Evolutionary conservation across 441 rosid species (phyloP).

Genomic region (Adansonia gregorii): DNA sequence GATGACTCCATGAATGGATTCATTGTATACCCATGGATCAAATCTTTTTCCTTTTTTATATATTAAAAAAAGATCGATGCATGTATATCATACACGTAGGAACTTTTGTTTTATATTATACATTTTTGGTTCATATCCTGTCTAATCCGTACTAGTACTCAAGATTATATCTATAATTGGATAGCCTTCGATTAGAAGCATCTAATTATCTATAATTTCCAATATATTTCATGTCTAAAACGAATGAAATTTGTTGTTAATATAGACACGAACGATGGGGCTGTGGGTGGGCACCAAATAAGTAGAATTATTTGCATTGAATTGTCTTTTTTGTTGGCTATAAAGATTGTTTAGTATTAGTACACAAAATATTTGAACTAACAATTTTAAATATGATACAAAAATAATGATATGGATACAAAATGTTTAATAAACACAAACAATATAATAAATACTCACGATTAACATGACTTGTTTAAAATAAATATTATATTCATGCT

Average conservation of each 20-base stretch:
- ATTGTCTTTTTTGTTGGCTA: background rate
- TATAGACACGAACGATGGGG: background rate
- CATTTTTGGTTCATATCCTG: constrained; percentile 16
- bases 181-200: background rate
- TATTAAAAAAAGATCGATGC: background rate
- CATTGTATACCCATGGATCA: background rate
- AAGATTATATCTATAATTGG: background rate
- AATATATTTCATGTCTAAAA: background rate
- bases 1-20: constrained; percentile 37
- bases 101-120: constrained; percentile 25
- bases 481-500: too few species aligned
- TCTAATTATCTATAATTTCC: background rate
- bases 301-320: background rate
- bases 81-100: background rate
- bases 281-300: background rate
- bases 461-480: too few species aligned
- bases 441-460: background rate
- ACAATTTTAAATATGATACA: background rate
- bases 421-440: too few species aligned
- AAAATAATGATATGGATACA: background rate
- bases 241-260: background rate
- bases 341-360: too few species aligned
- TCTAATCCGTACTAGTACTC: constrained; percentile 1
- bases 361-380: background rate
- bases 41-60: background rate